Evolutionary conservation across 495 filamentous ascomycete genomes (phyloP).

Genomic region (Podospora appendiculata): DNA sequence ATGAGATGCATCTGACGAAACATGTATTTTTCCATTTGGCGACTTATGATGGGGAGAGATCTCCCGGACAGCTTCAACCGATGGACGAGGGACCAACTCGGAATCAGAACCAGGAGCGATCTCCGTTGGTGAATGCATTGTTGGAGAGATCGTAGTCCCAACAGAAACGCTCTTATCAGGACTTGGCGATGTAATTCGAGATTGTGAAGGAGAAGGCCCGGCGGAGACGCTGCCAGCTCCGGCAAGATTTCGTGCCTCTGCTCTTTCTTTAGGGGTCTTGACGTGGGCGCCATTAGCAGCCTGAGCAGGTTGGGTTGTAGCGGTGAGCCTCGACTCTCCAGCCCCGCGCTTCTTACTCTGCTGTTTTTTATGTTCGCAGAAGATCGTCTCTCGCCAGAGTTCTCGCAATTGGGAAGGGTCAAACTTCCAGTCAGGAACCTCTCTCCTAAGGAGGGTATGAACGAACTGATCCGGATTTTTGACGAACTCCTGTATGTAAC

Average conservation of each 20-base stretch:
- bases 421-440: slow-evolving; percentile 26
- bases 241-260: neutral
- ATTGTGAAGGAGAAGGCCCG: neutral
- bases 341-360: slow-evolving; percentile 13
- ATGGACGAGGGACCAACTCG: too few species aligned
- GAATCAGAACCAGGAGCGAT: too few species aligned
- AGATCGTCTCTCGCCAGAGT: slow-evolving; percentile 29
- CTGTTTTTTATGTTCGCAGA: slow-evolving; percentile 25
- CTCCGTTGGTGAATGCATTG: too few species aligned
- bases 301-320: too few species aligned
- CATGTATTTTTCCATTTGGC: too few species aligned
- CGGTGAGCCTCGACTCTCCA: too few species aligned
- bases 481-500: slow-evolving; percentile 76
- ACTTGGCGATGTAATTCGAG: neutral
- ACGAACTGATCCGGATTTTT: slow-evolving; percentile 57
- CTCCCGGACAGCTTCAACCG: too few species aligned
- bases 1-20: too few species aligned
- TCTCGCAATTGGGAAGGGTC: slow-evolving; percentile 25
- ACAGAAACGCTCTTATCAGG: too few species aligned
- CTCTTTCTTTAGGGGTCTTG: neutral
- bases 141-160: too few species aligned
- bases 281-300: too few species aligned
- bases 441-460: slow-evolving; percentile 22
- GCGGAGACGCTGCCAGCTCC: neutral
- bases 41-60: too few species aligned